These are phyloP conservation scores for Paradendryphiella salina DNA, from an alignment of 2,329 filamentous ascomycete genomes.

Conservation along the genomic window DNA sequence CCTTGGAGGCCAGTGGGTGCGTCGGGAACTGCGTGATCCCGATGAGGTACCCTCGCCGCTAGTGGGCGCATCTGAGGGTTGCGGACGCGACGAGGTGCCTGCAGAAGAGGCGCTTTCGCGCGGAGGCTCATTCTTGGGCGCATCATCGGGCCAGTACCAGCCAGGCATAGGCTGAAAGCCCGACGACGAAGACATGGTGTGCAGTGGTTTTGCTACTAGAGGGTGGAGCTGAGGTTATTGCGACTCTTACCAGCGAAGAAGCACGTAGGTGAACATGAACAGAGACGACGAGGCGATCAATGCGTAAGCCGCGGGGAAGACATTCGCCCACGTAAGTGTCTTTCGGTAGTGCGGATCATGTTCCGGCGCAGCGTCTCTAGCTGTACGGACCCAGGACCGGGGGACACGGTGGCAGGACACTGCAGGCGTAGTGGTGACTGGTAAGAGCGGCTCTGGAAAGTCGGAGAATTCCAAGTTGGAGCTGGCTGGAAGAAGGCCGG, in stretches of 20 bases:
- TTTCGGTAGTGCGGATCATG: constrained; percentile 23
- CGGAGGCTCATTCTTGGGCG: constrained; percentile 42
- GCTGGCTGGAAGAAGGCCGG: constrained; percentile 11
- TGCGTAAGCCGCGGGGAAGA: constrained; percentile 24
- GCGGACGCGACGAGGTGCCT: constrained; percentile 18
- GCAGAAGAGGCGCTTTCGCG: constrained; percentile 16
- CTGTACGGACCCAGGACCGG: constrained; percentile 21
- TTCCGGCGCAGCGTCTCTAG: constrained; percentile 25
- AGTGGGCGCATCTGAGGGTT: constrained; percentile 21
- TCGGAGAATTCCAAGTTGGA: constrained; percentile 16
- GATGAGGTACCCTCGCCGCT: constrained; percentile 17
- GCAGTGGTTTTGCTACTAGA: neutral
- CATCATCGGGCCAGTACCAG: constrained; percentile 55
- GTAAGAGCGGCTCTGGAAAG: constrained; percentile 23
- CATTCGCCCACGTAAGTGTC: constrained; percentile 26
- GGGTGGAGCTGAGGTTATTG: constrained; percentile 21
- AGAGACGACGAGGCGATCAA: constrained; percentile 27
- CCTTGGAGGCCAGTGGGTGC: constrained; percentile 66
- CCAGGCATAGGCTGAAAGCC: constrained; percentile 47
- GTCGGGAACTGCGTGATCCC: constrained; percentile 25
- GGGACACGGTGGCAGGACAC: constrained; percentile 39
- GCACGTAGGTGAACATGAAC: constrained; percentile 23
- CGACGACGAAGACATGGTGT: constrained; percentile 49
- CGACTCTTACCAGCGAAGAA: constrained; percentile 28
- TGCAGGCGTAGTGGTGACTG: constrained; percentile 13